A percentile compares a stretch with the other conserved stretches of the same genome.
Conservation (phyloP, 2,329 filamentous ascomycete genomes). For the Aspergillus alliaceus region DNA sequence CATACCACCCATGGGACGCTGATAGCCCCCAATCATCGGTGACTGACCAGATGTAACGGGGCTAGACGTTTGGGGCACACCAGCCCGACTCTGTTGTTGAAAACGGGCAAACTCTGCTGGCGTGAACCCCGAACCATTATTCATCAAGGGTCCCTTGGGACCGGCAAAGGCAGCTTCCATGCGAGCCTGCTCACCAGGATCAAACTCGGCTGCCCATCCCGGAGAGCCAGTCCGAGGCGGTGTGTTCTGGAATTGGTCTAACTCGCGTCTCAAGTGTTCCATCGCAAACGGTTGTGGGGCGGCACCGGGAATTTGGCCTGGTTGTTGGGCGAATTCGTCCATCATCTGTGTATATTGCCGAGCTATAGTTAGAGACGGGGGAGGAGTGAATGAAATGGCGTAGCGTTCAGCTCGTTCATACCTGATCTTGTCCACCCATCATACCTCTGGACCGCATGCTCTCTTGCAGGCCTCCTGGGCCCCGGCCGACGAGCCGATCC, state of each 20-base stretch:
- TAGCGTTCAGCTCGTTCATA: slow-evolving; percentile 26
- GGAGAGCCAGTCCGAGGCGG: slow-evolving; percentile 55
- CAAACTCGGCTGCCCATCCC: slow-evolving; percentile 65
- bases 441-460: slow-evolving; percentile 73
- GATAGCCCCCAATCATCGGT: slow-evolving; percentile 60
- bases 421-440: slow-evolving; percentile 73
- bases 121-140: slow-evolving; percentile 63
- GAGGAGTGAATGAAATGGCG: background rate
- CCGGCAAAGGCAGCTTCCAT: slow-evolving; percentile 72
- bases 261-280: slow-evolving; percentile 65
- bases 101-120: slow-evolving; percentile 87
- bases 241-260: slow-evolving; percentile 54
- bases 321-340: slow-evolving; percentile 87
- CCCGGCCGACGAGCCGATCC: slow-evolving; percentile 78
- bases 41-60: slow-evolving; percentile 53
- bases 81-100: slow-evolving; percentile 68
- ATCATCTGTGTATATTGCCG: slow-evolving; percentile 66
- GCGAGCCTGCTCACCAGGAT: slow-evolving; percentile 61
- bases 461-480: slow-evolving; percentile 68
- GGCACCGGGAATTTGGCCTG: slow-evolving; percentile 59
- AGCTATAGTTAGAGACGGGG: slow-evolving; percentile 18
- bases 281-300: slow-evolving; percentile 61
- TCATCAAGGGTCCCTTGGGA: slow-evolving; percentile 41
- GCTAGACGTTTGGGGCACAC: slow-evolving; percentile 60
- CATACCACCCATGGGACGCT: slow-evolving; percentile 49